phyloP scores from a whole-genome alignment of 805 yeast genomes.

The Candida cerambycidarum region DNA sequence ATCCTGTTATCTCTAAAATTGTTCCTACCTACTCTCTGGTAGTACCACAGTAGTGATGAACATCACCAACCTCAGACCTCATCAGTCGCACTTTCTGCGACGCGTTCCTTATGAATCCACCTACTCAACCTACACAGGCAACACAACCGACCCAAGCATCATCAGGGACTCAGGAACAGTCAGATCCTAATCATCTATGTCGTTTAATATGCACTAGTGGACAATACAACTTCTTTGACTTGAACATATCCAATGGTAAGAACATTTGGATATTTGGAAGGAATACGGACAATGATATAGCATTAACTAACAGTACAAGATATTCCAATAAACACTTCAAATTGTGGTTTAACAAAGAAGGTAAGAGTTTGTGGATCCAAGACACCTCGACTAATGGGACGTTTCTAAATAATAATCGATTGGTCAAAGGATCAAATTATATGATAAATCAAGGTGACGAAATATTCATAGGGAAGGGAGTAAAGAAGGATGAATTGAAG shows the following conservation, averaged over 20 bases:
- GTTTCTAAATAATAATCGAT: slow-evolving; percentile 67
- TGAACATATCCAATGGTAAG: slow-evolving; percentile 30
- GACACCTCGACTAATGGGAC: slow-evolving; percentile 94
- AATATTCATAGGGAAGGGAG: slow-evolving; percentile 85
- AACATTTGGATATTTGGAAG: slow-evolving; percentile 75
- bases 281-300: slow-evolving; percentile 61
- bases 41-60: no score
- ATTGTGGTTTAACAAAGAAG: slow-evolving; percentile 63
- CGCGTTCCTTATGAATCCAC: slow-evolving; percentile 5
- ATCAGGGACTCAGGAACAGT: slow-evolving; percentile 28
- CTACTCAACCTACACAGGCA: slow-evolving; percentile 6
- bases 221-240: slow-evolving; percentile 48
- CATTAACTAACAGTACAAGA: slow-evolving; percentile 56
- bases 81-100: no score
- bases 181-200: slow-evolving; percentile 39
- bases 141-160: slow-evolving; percentile 42
- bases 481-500: slow-evolving; percentile 61
- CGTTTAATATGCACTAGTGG: slow-evolving; percentile 62
- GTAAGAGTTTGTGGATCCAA: slow-evolving; percentile 57
- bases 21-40: no score
- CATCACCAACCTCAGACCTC: no score
- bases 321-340: slow-evolving; percentile 73
- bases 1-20: no score
- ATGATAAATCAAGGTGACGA: slow-evolving; percentile 91
- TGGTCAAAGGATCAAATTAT: slow-evolving; percentile 77